A percentile compares a stretch with the other conserved stretches of the same genome.
Conservation (phyloP, 306 rosid species). For the Carpinus viminea region DNA sequence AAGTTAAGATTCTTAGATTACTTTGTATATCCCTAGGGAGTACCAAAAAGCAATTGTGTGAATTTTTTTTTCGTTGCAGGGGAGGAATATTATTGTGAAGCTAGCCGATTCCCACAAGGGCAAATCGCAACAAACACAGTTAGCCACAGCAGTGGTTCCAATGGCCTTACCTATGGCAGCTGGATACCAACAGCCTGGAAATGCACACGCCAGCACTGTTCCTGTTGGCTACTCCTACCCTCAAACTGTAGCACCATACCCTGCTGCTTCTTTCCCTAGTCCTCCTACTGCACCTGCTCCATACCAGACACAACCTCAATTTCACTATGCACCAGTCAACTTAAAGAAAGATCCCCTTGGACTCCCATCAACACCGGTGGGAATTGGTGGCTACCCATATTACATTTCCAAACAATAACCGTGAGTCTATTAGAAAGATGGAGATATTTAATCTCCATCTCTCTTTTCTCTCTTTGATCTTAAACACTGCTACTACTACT, state of each 20-base stretch:
- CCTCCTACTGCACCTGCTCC: slow-evolving; percentile 45
- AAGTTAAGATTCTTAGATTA: neutral
- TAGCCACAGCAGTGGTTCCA: slow-evolving; percentile 47
- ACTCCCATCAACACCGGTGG: slow-evolving; percentile 43
- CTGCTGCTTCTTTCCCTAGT: slow-evolving; percentile 51
- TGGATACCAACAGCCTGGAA: slow-evolving; percentile 69
- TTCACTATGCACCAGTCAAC: slow-evolving; percentile 49
- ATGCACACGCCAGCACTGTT: slow-evolving; percentile 31
- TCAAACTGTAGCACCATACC: slow-evolving; percentile 52
- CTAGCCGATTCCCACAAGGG: slow-evolving; percentile 73
- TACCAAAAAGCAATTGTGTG: slow-evolving; percentile 1
- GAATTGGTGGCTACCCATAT: slow-evolving; percentile 66
- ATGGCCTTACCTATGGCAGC: slow-evolving; percentile 50
- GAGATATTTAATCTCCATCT: slow-evolving; percentile 12
- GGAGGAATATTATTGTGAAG: slow-evolving; percentile 66
- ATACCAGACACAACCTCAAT: slow-evolving; percentile 51
- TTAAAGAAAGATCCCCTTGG: slow-evolving; percentile 48
- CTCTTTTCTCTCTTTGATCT: slow-evolving; percentile 11
- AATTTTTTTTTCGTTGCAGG: slow-evolving; percentile 48
- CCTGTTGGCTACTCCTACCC: slow-evolving; percentile 57
- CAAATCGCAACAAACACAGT: slow-evolving; percentile 46
- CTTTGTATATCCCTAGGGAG: neutral
- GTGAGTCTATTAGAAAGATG: slow-evolving; percentile 10
- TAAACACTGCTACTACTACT: slow-evolving; percentile 8
- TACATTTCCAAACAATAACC: slow-evolving; percentile 57